Conservation (phyloP, 345 rosid species). For the Trapa incisa region DNA sequence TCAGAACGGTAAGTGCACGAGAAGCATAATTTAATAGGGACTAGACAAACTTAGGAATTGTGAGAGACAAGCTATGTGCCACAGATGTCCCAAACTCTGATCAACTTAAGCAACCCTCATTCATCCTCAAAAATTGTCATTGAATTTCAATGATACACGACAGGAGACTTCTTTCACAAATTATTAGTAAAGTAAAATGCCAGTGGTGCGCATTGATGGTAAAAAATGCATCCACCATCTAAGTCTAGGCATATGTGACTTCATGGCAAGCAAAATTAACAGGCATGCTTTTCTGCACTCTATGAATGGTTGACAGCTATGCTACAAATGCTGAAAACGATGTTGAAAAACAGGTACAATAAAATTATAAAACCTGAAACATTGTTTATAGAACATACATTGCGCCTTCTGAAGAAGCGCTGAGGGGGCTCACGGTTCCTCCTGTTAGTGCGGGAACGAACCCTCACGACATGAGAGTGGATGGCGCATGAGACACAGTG, state of each 20-base stretch:
- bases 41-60: too few species aligned
- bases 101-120: too few species aligned
- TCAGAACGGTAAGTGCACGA: background rate
- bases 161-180: too few species aligned
- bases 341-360: background rate
- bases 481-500: constrained; percentile 95
- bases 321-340: background rate
- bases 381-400: constrained; percentile 25
- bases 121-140: too few species aligned
- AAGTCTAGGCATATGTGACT: too few species aligned
- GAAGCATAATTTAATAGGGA: background rate
- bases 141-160: too few species aligned
- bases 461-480: constrained; percentile 96
- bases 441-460: constrained; percentile 62
- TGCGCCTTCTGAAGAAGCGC: constrained; percentile 68
- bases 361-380: background rate
- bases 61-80: too few species aligned
- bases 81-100: too few species aligned
- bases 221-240: too few species aligned
- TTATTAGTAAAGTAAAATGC: too few species aligned
- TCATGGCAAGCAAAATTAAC: background rate
- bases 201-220: too few species aligned
- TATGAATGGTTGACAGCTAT: background rate
- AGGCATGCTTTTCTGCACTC: background rate
- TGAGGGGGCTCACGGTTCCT: constrained; percentile 78